A percentile compares a stretch with the other conserved stretches of the same genome.
phyloP scores from a whole-genome alignment of 2,329 filamentous ascomycete species.

The Aureobasidium sp. region DNA sequence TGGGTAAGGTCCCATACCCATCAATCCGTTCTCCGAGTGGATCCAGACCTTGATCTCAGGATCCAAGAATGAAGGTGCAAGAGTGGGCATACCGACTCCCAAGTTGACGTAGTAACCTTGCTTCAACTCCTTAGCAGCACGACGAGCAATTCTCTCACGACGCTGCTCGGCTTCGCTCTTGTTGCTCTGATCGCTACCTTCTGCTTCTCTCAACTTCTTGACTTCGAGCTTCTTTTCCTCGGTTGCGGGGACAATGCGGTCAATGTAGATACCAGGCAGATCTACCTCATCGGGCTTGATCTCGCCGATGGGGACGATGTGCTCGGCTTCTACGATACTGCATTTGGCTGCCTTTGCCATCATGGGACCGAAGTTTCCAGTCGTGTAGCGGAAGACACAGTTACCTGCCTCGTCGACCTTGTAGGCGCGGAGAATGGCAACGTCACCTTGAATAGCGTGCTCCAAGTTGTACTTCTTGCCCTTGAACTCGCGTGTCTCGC shows the following conservation, averaged over 20 bases:
- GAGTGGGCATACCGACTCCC: constrained; percentile 77
- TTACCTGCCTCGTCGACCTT: constrained; percentile 90
- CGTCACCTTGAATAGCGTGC: constrained; percentile 80
- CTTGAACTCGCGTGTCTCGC: constrained; percentile 86
- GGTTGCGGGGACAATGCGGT: constrained; percentile 70
- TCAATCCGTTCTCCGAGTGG: constrained; percentile 78
- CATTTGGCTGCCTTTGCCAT: constrained; percentile 76
- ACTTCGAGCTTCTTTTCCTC: constrained; percentile 66
- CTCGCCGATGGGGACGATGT: constrained; percentile 68
- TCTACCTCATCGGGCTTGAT: constrained; percentile 70
- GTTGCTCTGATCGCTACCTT: constrained; percentile 28
- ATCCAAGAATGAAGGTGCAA: constrained; percentile 72
- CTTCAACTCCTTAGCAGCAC: constrained; percentile 75
- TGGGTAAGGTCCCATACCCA: constrained; percentile 78
- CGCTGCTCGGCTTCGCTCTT: constrained; percentile 46
- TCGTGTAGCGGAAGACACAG: constrained; percentile 74
- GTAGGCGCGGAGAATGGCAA: constrained; percentile 89
- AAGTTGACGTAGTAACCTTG: constrained; percentile 75
- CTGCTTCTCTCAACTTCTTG: constrained; percentile 48
- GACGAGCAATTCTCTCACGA: constrained; percentile 64
- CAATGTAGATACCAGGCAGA: constrained; percentile 75
- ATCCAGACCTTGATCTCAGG: constrained; percentile 67
- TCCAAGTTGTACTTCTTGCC: constrained; percentile 88
- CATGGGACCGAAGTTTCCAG: constrained; percentile 65
- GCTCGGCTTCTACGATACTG: constrained; percentile 78